These are phyloP conservation scores for Solanum hybrid DNA, from an alignment of 305 asterid genomes.

Conservation along the genomic window DNA sequence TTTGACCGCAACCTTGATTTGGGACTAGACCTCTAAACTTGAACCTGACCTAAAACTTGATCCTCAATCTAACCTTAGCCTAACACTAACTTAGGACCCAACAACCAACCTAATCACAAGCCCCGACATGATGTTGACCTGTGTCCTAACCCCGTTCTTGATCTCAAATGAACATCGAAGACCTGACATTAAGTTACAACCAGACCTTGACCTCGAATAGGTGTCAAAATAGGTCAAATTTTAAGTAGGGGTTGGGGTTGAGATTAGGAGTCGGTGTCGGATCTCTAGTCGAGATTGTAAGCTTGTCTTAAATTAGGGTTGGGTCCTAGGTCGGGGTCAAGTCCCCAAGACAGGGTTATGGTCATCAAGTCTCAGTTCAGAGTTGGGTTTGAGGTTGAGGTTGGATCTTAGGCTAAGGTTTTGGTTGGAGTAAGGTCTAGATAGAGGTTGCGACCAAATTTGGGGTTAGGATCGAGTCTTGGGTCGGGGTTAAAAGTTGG, in stretches of 20 bases:
- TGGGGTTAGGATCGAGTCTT: background rate
- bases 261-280: background rate
- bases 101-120: background rate
- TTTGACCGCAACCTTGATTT: background rate
- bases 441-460: background rate
- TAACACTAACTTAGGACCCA: background rate
- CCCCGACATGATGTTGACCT: background rate
- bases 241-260: background rate
- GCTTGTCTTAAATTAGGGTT: background rate
- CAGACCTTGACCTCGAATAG: background rate
- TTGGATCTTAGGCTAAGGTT: background rate
- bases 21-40: background rate
- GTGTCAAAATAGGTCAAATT: background rate
- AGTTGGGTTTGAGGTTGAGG: background rate
- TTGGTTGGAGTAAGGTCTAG: background rate
- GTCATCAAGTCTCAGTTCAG: background rate
- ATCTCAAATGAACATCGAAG: background rate
- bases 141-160: background rate
- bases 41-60: background rate
- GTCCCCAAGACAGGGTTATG: background rate
- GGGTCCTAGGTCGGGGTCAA: background rate
- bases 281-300: background rate
- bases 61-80: background rate
- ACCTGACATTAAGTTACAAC: background rate
- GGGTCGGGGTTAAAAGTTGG: background rate